phyloP scores from a whole-genome alignment of 2,329 filamentous ascomycete species.

The Phoma sp. region DNA sequence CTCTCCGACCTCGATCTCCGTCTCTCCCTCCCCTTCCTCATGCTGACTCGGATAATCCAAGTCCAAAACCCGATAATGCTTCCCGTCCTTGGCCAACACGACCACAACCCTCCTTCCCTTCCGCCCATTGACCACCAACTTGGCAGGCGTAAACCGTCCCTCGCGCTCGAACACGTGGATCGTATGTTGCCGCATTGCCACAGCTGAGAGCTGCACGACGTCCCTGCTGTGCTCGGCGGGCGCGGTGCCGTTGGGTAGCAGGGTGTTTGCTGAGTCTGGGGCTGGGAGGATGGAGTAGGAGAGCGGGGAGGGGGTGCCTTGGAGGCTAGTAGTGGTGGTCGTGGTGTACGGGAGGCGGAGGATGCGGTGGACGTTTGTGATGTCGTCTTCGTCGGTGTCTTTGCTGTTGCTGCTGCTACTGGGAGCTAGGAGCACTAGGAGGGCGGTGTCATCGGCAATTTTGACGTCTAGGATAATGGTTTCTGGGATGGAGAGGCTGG shows the following conservation, averaged over 20 bases:
- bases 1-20: slow-evolving; percentile 10
- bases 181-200: slow-evolving; percentile 34
- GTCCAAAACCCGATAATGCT: slow-evolving; percentile 63
- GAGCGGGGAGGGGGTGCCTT: neutral
- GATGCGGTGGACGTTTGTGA: slow-evolving; percentile 5
- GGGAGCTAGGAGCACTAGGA: slow-evolving; percentile 64
- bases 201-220: slow-evolving; percentile 9
- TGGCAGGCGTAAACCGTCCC: slow-evolving; percentile 55
- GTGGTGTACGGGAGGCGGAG: slow-evolving; percentile 32
- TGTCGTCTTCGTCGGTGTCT: neutral
- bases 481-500: slow-evolving; percentile 56
- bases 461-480: slow-evolving; percentile 63
- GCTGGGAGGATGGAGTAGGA: slow-evolving; percentile 11
- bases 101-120: slow-evolving; percentile 60
- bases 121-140: slow-evolving; percentile 62
- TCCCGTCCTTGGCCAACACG: slow-evolving; percentile 60
- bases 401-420: neutral
- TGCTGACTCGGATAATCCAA: slow-evolving; percentile 52
- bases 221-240: neutral
- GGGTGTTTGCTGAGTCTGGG: neutral
- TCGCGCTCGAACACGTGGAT: slow-evolving; percentile 54
- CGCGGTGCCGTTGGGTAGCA: slow-evolving; percentile 15
- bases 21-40: slow-evolving; percentile 16
- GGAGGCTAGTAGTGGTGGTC: neutral
- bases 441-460: slow-evolving; percentile 67